These are phyloP conservation scores for Penstemon davidsonii DNA, from an alignment of 257 asterid species.

Conservation along the genomic window DNA sequence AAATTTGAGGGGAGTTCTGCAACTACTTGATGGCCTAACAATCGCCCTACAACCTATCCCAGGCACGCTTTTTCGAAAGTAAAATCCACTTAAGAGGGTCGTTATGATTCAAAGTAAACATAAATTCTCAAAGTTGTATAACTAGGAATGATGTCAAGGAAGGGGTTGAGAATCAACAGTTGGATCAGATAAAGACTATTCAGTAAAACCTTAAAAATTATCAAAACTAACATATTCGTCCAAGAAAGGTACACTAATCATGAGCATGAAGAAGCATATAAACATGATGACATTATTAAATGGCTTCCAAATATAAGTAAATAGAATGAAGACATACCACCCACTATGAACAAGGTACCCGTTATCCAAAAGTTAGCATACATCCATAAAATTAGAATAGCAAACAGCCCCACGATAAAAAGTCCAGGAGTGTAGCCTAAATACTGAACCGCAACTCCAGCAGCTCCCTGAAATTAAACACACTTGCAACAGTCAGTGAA, in stretches of 20 bases:
- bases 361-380: constrained; percentile 99
- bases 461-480: constrained; percentile 71
- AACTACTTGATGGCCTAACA: not conserved
- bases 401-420: constrained; percentile 90
- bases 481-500: constrained; percentile 33
- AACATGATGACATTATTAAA: not conserved
- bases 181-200: constrained; percentile 21
- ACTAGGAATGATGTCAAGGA: constrained; percentile 9
- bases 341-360: constrained; percentile 87
- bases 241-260: not conserved
- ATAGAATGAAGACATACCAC: constrained; percentile 64
- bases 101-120: constrained; percentile 3
- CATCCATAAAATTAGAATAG: constrained; percentile 91
- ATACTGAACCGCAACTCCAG: constrained; percentile 91
- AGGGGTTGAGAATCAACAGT: constrained; percentile 12
- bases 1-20: not conserved
- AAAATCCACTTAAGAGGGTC: constrained; percentile 15
- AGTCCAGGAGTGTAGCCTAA: constrained; percentile 97
- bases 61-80: not conserved
- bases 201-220: not conserved
- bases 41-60: constrained; percentile 5
- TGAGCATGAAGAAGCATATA: constrained; percentile 1
- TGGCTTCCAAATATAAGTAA: constrained; percentile 20
- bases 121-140: not conserved
- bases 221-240: not conserved